Base-by-base conservation (phyloP, 495 filamentous ascomycete genomes). In the Aspergillus affinis region DNA sequence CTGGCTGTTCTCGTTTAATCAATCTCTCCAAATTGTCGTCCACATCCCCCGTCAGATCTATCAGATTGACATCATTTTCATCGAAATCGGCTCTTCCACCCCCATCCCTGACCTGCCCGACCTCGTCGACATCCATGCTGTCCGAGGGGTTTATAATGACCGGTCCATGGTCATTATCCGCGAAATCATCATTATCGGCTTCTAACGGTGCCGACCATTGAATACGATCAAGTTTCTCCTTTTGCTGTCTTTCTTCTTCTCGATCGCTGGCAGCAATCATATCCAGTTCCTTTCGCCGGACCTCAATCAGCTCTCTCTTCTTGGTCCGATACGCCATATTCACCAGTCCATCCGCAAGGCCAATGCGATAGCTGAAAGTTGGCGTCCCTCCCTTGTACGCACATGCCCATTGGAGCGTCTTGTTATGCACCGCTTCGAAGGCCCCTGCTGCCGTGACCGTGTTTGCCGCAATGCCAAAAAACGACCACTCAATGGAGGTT, bases 401-500 rank as follows among this genome's bases (percentile, higher is more conserved):
- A 60, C 55, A 44, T 4, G 69, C 65, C 66, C 69, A 70, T n/a
- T 67, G 59, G 18, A 61, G 45, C 19, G 72, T 71, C 55, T 69
- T 55, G 48, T 72, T 73, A 49, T 73, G 66, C 12, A 63, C 57
- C 57, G 65, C 58, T 50, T 69, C 68, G 29, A 73, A 74, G 5
- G 63, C 55, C 56, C 63, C 63, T 36, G 70, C 70, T n/a, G 72
- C 69, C 10, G 69, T 60, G 41, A 69, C 67, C 5, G 71, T 76
- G 58, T 74, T 72, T 18, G 61, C 49, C 29, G 70, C 62, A 61
- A 74, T 67, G 4, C 72, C 69, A 61, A 69, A 72, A 55, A 74
- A 75, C 0, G 58, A 65, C 61, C 61, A 41, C 26, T 30, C 29
- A 32, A 54, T 8, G 51, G 51, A 30, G 6, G 29, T 20, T 7